Conservation (phyloP, 306 rosid genomes). For the Medicago arabica region DNA sequence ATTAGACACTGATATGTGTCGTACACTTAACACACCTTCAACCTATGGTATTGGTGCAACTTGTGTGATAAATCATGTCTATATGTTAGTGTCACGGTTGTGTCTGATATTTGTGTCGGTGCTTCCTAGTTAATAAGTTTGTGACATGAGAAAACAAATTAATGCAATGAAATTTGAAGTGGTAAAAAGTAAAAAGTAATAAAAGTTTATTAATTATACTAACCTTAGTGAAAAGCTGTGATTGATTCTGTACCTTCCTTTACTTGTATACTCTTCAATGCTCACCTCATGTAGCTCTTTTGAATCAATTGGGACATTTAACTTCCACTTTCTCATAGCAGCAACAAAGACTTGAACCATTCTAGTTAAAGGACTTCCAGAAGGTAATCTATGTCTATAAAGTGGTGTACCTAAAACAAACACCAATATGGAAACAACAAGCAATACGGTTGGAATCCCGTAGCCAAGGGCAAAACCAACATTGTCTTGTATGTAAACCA, state of each 20-base stretch:
- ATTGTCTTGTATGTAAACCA: conserved; percentile 77
- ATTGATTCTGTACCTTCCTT: conserved; percentile 52
- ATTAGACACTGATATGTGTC: too few relatives aligned
- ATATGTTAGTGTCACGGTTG: not conserved
- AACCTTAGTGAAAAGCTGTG: conserved; percentile 69
- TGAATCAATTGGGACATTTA: conserved; percentile 58
- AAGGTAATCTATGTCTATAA: conserved; percentile 76
- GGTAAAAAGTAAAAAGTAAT: not conserved
- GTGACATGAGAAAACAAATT: not conserved
- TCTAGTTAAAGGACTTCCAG: conserved; percentile 69
- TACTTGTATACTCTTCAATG: conserved; percentile 52
- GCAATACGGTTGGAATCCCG: conserved; percentile 83
- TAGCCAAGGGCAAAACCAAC: conserved; percentile 84
- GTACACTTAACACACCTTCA: too few relatives aligned
- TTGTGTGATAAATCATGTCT: too few relatives aligned
- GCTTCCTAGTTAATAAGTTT: not conserved
- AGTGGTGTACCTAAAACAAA: conserved; percentile 66
- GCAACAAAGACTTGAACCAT: conserved; percentile 67
- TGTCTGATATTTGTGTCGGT: not conserved
- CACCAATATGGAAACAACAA: conserved; percentile 58
- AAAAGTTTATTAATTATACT: not conserved
- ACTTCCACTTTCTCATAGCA: conserved; percentile 58
- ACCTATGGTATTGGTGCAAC: too few relatives aligned
- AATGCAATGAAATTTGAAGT: not conserved
- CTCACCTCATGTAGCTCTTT: conserved; percentile 68